Evolutionary conservation across 1,139 yeast species (phyloP), one percentile per base, ranked within the genome.

Genomic region (Geotrichum armillariae): DNA sequence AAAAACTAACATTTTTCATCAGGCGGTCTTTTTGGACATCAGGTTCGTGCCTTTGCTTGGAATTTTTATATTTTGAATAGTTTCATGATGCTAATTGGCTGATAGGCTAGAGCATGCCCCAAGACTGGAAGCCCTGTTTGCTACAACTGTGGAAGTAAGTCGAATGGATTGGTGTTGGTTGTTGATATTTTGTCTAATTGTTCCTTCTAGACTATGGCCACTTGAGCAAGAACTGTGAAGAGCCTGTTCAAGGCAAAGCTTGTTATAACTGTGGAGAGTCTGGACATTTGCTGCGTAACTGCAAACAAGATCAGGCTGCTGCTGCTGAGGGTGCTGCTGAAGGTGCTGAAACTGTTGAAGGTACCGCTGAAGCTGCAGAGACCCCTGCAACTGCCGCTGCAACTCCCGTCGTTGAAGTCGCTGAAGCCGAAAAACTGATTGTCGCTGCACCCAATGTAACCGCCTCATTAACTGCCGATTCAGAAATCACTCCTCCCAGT

Each of bases 211-310:
- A 60, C 37, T 61, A 63, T 51, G 95, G 96, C 51, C 96, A 88
- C 75, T 77, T 87, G 62, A 84, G 95, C 58, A 87, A 82, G 71
- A 82, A 81, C 68, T 90, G 97, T 72, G 67, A 73, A 47, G 76
- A 66, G 55, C 70, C 68, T 21, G 58, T 62, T 31, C 62, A 60
- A 51, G 69, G 65, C 47, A 67, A 67, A 60, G 52, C 68, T 6
- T 90, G 97, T 73, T 90, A 82, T 83, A 85, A 85, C 69, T 90
- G 97, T 71, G 87, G 89, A 59, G 82, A 83, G 67, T 76, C 83
- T 59, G 96, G 96, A 53, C 97, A 90, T 76, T 78, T 66, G 80
- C 91, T 60, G 81, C 81, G 75, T 77, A 82, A 71, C 83, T 64
- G 70, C 59, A 65, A 39, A 12, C 33, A 32, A 12, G 39, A 33